Evolutionary conservation across 208 protist species (phyloP), one percentile per base, ranked within the genome.

Genomic region (Leishmania tropica): DNA sequence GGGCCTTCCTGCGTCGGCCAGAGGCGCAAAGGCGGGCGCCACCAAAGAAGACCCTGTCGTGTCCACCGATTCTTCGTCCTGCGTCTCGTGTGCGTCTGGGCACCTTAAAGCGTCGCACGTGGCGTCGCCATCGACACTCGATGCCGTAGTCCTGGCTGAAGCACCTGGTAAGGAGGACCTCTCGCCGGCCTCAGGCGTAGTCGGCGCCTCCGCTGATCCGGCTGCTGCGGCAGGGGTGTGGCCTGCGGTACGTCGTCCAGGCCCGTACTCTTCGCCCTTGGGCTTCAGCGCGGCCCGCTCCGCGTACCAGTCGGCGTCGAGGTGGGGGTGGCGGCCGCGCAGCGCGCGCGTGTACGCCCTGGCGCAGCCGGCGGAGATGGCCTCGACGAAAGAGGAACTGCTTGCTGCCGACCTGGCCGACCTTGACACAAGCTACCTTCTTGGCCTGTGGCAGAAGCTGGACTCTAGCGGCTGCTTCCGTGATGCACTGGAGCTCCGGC

Each of bases 401-500:
- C 51, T 35, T 11, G 28, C 31, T n/a, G 7, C 13, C 51, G n/a
- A 45, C 75, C 51, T 79, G 21, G 71, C 54, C 0, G 76, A 76
- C 54, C 28, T 84, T 24, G 83, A 86, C 64, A 78, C 73, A 15
- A 53, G 76, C 51, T 3, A 56, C 24, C 80, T 87, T 28, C 19
- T 71, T 37, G 72, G 58, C 48, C 62, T 87, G 72, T 87, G 65
- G 70, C 76, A 51, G 10, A 35, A 54, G 4, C 77, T 87, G 31
- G 51, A 74, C 45, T 37, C 28, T 45, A 79, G 73, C 53, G 77
- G 76, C 10, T 84, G 84, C 80, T 87, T 84, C 45, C 67, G n/a
- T 45, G 84, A 87, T 47, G 80, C 81, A 6, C 71, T 87, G 28
- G 80, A 70, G 51, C 75, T 64, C 0, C 84, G 84, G 17, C 53